Conservation (phyloP, 441 rosid species). For the Bruguiera hainesii region DNA sequence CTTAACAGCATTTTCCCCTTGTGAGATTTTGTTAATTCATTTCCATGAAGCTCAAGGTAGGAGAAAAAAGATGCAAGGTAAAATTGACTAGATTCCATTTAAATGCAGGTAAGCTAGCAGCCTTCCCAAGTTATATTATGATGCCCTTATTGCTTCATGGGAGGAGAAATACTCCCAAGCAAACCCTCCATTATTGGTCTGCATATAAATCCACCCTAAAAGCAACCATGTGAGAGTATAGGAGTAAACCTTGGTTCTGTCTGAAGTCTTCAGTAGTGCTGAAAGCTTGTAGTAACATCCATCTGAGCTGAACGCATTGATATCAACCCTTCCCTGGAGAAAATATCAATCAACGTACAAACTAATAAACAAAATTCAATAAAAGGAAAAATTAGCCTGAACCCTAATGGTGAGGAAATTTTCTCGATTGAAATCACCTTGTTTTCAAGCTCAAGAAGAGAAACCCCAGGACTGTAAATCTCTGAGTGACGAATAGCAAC, state of each 20-base stretch:
- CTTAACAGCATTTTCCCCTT: too few species aligned
- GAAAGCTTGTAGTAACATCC: slow-evolving; percentile 90
- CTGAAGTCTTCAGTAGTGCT: slow-evolving; percentile 83
- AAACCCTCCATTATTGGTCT: not conserved
- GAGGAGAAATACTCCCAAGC: not conserved
- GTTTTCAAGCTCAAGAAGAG: slow-evolving; percentile 97
- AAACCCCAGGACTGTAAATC: slow-evolving; percentile 83
- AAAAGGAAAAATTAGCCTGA: slow-evolving; percentile 13
- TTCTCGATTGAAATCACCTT: slow-evolving; percentile 49
- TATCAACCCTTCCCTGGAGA: slow-evolving; percentile 90
- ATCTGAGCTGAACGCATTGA: slow-evolving; percentile 77
- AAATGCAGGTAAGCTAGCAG: not conserved
- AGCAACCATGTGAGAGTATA: slow-evolving; percentile 14
- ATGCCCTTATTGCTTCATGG: not conserved
- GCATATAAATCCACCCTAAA: not conserved
- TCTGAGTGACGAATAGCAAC: slow-evolving; percentile 84
- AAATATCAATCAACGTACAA: slow-evolving; percentile 15
- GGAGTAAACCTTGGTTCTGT: slow-evolving; percentile 88
- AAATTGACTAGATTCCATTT: not conserved
- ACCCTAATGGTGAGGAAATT: not conserved
- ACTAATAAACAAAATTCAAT: slow-evolving; percentile 17
- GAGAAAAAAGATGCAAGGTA: not conserved
- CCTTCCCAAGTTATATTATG: not conserved
- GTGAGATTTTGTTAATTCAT: too few species aligned
- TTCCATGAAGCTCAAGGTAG: slow-evolving; percentile 2